Conservation (phyloP, 495 filamentous ascomycete genomes). For the Annulohypoxylon moriforme region DNA sequence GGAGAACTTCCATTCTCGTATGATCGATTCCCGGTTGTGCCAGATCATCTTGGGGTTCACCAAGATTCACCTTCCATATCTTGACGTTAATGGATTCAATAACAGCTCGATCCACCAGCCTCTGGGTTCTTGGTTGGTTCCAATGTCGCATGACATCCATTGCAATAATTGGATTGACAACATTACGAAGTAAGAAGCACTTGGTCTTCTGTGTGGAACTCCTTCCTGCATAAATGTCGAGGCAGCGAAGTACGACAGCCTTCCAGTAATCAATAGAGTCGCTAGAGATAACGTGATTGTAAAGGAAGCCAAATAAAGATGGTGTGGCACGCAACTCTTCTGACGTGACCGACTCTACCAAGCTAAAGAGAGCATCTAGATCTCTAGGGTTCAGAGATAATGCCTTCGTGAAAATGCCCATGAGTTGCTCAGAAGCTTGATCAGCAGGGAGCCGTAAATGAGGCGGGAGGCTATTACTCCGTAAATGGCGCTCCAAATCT, state of each 20-base stretch:
- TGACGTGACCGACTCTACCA: constrained; percentile 85
- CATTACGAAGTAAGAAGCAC: constrained; percentile 88
- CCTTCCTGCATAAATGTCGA: constrained; percentile 86
- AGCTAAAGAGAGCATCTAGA: constrained; percentile 83
- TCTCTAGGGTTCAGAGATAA: constrained; percentile 79
- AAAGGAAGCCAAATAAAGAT: constrained; percentile 83
- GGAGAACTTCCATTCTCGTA: constrained; percentile 93
- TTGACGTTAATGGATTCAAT: constrained; percentile 92
- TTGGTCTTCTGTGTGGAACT: constrained; percentile 86
- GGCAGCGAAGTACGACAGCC: constrained; percentile 82
- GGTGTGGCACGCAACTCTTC: constrained; percentile 84
- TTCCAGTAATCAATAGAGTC: constrained; percentile 91
- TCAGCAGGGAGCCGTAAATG: constrained; percentile 85
- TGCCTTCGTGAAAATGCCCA: constrained; percentile 84
- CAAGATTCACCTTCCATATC: constrained; percentile 90
- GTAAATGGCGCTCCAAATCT: constrained; percentile 77
- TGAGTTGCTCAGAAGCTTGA: constrained; percentile 88
- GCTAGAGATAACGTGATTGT: constrained; percentile 82
- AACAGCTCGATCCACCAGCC: constrained; percentile 86
- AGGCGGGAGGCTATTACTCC: constrained; percentile 72
- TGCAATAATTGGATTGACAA: constrained; percentile 96
- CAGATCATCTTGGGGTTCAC: constrained; percentile 85
- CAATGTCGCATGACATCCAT: constrained; percentile 90
- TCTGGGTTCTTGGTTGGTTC: constrained; percentile 69
- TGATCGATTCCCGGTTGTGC: constrained; percentile 91